These are phyloP conservation scores for Ceratocystis huliohia DNA, from an alignment of 2,329 filamentous ascomycete species.

Conservation along the genomic window DNA sequence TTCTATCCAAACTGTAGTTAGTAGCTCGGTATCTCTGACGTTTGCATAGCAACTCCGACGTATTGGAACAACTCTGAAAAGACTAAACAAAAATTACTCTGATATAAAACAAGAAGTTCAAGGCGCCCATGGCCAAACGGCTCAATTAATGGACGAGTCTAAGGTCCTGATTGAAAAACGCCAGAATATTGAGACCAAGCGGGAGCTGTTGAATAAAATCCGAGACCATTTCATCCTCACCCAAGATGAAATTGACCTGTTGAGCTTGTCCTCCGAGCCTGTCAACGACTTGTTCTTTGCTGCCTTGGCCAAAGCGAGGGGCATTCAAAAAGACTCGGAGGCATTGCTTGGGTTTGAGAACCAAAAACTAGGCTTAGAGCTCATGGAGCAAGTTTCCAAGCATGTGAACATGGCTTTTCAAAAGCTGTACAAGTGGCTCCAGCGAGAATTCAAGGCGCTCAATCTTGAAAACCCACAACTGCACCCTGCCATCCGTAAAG, in stretches of 20 bases:
- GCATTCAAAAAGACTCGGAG: slow-evolving; percentile 78
- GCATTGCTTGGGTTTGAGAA: slow-evolving; percentile 80
- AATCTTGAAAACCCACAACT: slow-evolving; percentile 93
- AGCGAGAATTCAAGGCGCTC: slow-evolving; percentile 80
- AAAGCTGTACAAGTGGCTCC: slow-evolving; percentile 90
- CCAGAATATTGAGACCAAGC: slow-evolving; percentile 63
- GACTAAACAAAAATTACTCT: slow-evolving; percentile 65
- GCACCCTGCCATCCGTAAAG: slow-evolving; percentile 67
- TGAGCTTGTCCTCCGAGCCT: slow-evolving; percentile 68
- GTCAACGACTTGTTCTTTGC: slow-evolving; percentile 78
- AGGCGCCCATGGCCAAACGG: slow-evolving; percentile 62
- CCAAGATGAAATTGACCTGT: slow-evolving; percentile 60
- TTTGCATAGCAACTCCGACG: slow-evolving; percentile 62
- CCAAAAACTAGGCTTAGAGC: slow-evolving; percentile 73
- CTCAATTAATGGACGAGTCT: slow-evolving; percentile 64
- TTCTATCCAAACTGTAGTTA: not conserved
- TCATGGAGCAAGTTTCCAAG: slow-evolving; percentile 83
- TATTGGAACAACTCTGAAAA: slow-evolving; percentile 66
- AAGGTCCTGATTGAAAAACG: slow-evolving; percentile 59
- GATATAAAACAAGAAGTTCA: slow-evolving; percentile 68
- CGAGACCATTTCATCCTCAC: slow-evolving; percentile 72
- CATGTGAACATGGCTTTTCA: slow-evolving; percentile 83
- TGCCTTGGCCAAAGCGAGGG: slow-evolving; percentile 65
- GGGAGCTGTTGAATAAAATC: slow-evolving; percentile 65
- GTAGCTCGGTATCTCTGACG: not conserved